A percentile compares a stretch with the other conserved stretches of the same genome.
These are phyloP conservation scores for Casaregolazyma suthepensis DNA, from an alignment of 1,139 yeast species.

Conservation along the genomic window DNA sequence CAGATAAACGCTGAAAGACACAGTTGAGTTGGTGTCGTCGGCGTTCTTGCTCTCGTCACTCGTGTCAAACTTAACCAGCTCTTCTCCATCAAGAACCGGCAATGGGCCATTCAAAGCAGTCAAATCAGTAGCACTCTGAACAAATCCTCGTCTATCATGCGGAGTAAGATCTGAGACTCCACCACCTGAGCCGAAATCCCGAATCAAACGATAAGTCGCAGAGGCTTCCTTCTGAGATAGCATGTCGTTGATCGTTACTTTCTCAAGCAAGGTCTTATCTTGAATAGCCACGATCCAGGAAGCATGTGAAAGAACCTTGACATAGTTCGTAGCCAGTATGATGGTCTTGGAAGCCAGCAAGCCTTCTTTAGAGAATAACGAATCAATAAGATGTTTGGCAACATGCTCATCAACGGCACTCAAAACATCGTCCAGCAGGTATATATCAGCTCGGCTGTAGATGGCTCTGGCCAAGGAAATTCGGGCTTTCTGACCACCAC, in stretches of 20 bases:
- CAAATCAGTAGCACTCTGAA: background rate
- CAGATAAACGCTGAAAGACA: background rate
- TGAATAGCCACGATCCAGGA: constrained; percentile 75
- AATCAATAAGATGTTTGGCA: constrained; percentile 71
- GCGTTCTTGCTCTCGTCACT: background rate
- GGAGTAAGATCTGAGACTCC: background rate
- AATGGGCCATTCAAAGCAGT: background rate
- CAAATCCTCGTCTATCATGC: background rate
- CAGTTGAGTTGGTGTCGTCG: background rate
- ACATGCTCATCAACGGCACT: constrained; percentile 93
- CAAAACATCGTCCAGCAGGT: constrained; percentile 76
- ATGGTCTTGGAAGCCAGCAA: constrained; percentile 56
- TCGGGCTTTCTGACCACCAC: constrained; percentile 93
- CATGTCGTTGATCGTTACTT: constrained; percentile 80
- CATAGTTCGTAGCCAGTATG: constrained; percentile 82
- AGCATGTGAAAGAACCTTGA: constrained; percentile 73
- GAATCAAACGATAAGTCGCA: constrained; percentile 64
- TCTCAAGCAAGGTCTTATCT: constrained; percentile 75
- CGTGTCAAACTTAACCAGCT: background rate
- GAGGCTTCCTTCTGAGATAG: constrained; percentile 60
- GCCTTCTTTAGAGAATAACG: constrained; percentile 70
- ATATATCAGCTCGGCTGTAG: constrained; percentile 59
- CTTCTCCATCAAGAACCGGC: background rate
- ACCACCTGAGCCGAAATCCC: background rate
- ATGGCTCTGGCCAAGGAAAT: constrained; percentile 80